A percentile compares a stretch with the other conserved stretches of the same genome.
Conservation (phyloP, 106 monocot species). For the Dendrobium officinale region DNA sequence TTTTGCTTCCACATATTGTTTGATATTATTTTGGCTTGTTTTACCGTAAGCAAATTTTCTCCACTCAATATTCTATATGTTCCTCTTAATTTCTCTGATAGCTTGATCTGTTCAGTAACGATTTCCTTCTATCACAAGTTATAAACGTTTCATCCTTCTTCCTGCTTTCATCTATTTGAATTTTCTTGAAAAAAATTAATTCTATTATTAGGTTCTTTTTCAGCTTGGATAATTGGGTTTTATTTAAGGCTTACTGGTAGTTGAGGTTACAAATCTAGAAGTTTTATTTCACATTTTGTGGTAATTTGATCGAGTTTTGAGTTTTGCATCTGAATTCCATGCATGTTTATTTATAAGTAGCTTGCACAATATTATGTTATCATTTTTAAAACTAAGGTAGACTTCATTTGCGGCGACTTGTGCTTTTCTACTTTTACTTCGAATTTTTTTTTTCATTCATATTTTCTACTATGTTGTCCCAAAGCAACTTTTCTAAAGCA, state of each 20-base stretch:
- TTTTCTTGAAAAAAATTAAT: no score
- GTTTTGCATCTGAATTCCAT: not conserved
- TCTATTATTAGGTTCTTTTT: not conserved
- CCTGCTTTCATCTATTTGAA: not conserved
- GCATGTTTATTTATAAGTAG: not conserved
- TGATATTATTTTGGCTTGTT: not conserved
- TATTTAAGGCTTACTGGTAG: not conserved
- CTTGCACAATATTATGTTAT: no score
- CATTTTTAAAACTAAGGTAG: no score
- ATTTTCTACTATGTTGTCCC: no score
- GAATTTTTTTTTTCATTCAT: no score
- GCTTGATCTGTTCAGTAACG: not conserved
- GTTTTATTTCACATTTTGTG: not conserved
- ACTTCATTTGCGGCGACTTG: no score
- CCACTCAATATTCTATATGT: not conserved
- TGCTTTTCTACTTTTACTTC: no score
- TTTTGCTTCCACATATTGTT: not conserved
- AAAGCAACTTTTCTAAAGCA: no score
- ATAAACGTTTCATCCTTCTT: not conserved
- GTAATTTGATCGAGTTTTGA: not conserved
- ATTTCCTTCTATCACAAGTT: not conserved
- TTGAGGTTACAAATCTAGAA: not conserved
- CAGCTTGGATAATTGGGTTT: not conserved
- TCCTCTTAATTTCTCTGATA: not conserved
- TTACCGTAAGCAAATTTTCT: not conserved